These are phyloP conservation scores for Fragaria iinumae DNA, from an alignment of 306 rosid genomes.

Conservation along the genomic window DNA sequence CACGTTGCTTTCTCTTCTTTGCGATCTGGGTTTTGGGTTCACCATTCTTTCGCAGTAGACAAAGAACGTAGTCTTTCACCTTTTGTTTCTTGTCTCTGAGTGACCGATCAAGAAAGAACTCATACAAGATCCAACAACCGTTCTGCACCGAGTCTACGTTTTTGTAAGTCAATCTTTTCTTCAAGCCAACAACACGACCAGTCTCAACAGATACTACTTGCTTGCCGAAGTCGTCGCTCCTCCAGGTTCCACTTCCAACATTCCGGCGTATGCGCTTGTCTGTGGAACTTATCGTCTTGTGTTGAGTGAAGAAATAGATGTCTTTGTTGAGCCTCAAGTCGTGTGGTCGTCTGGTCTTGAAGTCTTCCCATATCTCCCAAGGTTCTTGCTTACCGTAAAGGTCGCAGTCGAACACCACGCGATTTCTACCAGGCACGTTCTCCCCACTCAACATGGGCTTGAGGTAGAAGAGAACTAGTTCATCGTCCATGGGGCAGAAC, in stretches of 20 bases:
- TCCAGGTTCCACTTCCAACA: neutral
- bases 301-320: constrained; percentile 3
- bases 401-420: neutral
- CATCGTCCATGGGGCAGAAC: neutral
- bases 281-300: neutral
- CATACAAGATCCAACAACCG: too few species aligned
- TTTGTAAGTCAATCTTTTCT: too few species aligned
- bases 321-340: neutral
- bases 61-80: too few species aligned
- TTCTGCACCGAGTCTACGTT: too few species aligned
- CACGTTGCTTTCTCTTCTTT: too few species aligned
- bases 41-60: too few species aligned
- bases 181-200: too few species aligned
- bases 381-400: constrained; percentile 1
- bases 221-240: neutral
- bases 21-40: too few species aligned
- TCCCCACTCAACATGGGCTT: neutral
- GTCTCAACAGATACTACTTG: neutral
- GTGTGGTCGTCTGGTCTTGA: neutral
- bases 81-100: too few species aligned
- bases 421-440: neutral
- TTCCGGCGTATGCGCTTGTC: neutral
- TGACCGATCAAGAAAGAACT: too few species aligned
- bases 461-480: neutral
- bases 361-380: neutral